phyloP scores from a whole-genome alignment of 495 filamentous ascomycete species.

The Penicillium coffeae region DNA sequence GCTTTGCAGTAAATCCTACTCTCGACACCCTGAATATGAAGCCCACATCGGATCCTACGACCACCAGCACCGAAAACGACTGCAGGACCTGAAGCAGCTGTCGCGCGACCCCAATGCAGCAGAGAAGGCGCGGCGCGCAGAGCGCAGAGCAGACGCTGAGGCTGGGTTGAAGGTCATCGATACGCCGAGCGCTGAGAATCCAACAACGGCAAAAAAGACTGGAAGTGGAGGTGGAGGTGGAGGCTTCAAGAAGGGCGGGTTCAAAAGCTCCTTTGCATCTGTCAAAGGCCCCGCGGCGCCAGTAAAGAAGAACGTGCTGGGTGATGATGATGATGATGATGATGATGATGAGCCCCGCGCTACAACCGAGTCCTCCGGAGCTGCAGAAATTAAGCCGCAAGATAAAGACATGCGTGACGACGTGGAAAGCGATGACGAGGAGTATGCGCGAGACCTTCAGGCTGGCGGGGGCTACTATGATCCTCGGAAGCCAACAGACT shows the following conservation, averaged over 20 bases:
- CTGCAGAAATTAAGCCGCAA: neutral
- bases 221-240: too few species aligned
- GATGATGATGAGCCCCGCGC: neutral
- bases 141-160: slow-evolving; percentile 62
- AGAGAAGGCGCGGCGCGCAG: slow-evolving; percentile 63
- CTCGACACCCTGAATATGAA: slow-evolving; percentile 58
- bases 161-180: slow-evolving; percentile 42
- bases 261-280: slow-evolving; percentile 56
- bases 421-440: slow-evolving; percentile 44
- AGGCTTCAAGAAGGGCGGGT: slow-evolving; percentile 61
- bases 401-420: slow-evolving; percentile 10
- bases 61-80: slow-evolving; percentile 59
- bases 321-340: slow-evolving; percentile 40
- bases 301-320: slow-evolving; percentile 42
- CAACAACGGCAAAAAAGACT: slow-evolving; percentile 10
- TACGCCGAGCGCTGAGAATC: slow-evolving; percentile 13
- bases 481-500: slow-evolving; percentile 50
- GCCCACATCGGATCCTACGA: slow-evolving; percentile 60
- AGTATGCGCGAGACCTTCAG: slow-evolving; percentile 33
- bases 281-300: slow-evolving; percentile 37
- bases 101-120: slow-evolving; percentile 54
- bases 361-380: neutral
- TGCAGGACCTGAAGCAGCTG: slow-evolving; percentile 60
- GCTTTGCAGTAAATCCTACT: slow-evolving; percentile 59
- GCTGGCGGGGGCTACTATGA: slow-evolving; percentile 46